Percentiles rank a stretch among this genome's conserved stretches.
These are phyloP conservation scores for Chaetomiaceae sp. DNA, from an alignment of 2,329 filamentous ascomycete genomes.

Conservation along the genomic window DNA sequence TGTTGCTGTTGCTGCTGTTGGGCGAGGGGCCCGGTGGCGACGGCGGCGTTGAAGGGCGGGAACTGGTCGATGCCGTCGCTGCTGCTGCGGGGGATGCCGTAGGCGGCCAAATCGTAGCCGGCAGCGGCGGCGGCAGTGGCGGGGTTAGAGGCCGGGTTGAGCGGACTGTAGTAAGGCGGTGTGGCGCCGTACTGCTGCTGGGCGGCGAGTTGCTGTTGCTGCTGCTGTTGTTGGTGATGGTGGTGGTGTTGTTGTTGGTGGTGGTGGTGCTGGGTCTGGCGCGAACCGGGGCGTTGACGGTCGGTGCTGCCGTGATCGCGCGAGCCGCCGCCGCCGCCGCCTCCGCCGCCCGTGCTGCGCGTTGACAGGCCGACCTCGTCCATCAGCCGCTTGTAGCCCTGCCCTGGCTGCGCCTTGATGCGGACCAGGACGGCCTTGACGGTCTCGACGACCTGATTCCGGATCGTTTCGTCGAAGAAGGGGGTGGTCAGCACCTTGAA, in stretches of 20 bases:
- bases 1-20: slow-evolving; percentile 46
- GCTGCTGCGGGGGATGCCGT: slow-evolving; percentile 46
- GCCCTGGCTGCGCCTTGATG: slow-evolving; percentile 87
- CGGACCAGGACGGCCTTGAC: slow-evolving; percentile 82
- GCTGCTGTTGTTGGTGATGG: slow-evolving; percentile 22
- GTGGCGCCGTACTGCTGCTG: slow-evolving; percentile 23
- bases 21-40: slow-evolving; percentile 45
- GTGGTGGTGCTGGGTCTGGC: slow-evolving; percentile 38
- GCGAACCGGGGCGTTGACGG: slow-evolving; percentile 50
- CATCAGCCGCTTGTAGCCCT: slow-evolving; percentile 98
- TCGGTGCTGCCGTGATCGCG: slow-evolving; percentile 41
- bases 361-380: slow-evolving; percentile 91
- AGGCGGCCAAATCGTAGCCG: slow-evolving; percentile 50
- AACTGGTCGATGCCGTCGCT: slow-evolving; percentile 50
- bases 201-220: slow-evolving; percentile 19
- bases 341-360: slow-evolving; percentile 36
- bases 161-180: slow-evolving; percentile 49
- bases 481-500: slow-evolving; percentile 98
- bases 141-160: slow-evolving; percentile 36
- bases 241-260: slow-evolving; percentile 25
- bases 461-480: slow-evolving; percentile 90
- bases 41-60: slow-evolving; percentile 44
- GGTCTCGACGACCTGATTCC: slow-evolving; percentile 81
- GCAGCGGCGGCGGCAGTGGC: too few species aligned
- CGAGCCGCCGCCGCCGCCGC: slow-evolving; percentile 36